phyloP scores from a whole-genome alignment of 495 filamentous ascomycete species.

The Penicillium macrosclerotiorum region DNA sequence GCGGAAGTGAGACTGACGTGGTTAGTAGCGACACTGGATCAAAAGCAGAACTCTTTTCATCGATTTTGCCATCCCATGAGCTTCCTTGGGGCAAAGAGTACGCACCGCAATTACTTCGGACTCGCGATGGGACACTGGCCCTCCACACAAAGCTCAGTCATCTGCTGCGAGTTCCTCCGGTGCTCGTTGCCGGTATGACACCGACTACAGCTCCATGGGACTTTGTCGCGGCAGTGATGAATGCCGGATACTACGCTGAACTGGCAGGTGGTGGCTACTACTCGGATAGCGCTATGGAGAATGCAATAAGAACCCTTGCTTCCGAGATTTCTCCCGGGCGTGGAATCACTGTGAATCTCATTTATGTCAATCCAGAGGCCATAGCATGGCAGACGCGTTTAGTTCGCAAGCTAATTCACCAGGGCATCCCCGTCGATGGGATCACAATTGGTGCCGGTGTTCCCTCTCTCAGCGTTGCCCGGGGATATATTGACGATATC shows the following conservation, averaged over 20 bases:
- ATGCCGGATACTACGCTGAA: constrained; percentile 41
- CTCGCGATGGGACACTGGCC: constrained; percentile 1
- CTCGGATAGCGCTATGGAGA: constrained; percentile 20
- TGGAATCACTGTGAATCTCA: constrained; percentile 39
- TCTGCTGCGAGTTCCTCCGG: constrained; percentile 33
- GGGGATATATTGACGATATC: constrained; percentile 92
- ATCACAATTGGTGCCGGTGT: constrained; percentile 89
- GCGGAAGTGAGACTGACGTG: not conserved
- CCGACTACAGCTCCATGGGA: constrained; percentile 40
- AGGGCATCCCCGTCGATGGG: constrained; percentile 34
- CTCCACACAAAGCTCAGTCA: constrained; percentile 37
- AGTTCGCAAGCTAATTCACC: constrained; percentile 21
- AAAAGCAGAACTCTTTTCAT: not conserved
- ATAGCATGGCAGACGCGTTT: constrained; percentile 37
- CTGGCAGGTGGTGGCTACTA: constrained; percentile 38
- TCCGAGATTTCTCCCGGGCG: constrained; percentile 25
- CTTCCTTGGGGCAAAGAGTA: constrained; percentile 19
- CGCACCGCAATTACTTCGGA: constrained; percentile 20
- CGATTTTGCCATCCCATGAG: not conserved
- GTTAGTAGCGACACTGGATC: not conserved
- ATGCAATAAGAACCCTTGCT: constrained; percentile 30
- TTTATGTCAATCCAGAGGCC: constrained; percentile 37
- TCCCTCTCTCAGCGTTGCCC: constrained; percentile 88
- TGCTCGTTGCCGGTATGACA: constrained; percentile 46
- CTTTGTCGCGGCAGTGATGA: constrained; percentile 37